A percentile compares a stretch with the other conserved stretches of the same genome.
Evolutionary conservation across 2,329 filamentous ascomycete species (phyloP).

Genomic region (Daldinia sp.): DNA sequence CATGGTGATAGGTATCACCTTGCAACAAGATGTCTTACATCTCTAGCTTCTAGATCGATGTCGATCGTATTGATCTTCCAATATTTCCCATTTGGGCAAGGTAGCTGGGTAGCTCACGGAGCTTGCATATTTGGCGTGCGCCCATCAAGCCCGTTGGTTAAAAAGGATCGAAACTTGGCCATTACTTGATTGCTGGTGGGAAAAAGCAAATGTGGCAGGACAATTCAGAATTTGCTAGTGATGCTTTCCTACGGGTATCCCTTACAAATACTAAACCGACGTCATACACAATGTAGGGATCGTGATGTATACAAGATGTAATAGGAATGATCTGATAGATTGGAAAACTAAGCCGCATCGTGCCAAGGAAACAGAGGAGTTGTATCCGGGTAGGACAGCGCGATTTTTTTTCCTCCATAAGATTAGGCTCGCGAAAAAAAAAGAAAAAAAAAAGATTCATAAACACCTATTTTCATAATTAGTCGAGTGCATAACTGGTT

Average conservation of each 20-base stretch:
- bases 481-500: no score
- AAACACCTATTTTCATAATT: no score
- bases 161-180: slow-evolving; percentile 11
- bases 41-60: slow-evolving; percentile 17
- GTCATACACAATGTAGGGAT: slow-evolving; percentile 33
- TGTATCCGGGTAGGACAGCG: slow-evolving; percentile 15
- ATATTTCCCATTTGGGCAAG: slow-evolving; percentile 21
- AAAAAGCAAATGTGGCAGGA: background rate
- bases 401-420: slow-evolving; percentile 18
- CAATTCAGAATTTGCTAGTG: background rate
- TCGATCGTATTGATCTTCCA: slow-evolving; percentile 10
- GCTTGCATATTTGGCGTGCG: slow-evolving; percentile 19
- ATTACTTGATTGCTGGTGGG: slow-evolving; percentile 6
- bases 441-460: no score
- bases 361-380: slow-evolving; percentile 30
- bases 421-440: no score
- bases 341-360: slow-evolving; percentile 14
- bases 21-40: slow-evolving; percentile 22
- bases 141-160: slow-evolving; percentile 5
- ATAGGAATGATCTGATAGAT: slow-evolving; percentile 21
- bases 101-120: slow-evolving; percentile 8
- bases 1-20: slow-evolving; percentile 6
- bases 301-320: background rate
- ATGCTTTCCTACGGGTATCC: background rate
- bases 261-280: slow-evolving; percentile 3